phyloP scores from a whole-genome alignment of 345 rosid species.

The Dipteronia sinensis region DNA sequence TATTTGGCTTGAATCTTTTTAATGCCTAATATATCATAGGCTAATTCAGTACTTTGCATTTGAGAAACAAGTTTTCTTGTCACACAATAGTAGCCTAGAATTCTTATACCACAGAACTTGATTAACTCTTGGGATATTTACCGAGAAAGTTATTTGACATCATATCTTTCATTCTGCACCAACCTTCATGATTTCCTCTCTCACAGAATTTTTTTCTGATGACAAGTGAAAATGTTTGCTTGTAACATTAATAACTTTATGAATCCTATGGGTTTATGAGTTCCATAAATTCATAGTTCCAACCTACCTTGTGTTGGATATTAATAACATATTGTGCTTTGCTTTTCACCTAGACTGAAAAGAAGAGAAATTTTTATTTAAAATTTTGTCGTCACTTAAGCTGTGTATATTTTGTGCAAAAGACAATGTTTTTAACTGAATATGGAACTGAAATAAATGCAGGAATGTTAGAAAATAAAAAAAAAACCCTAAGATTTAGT shows the following conservation, averaged over 20 bases:
- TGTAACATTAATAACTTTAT: slow-evolving; percentile 1
- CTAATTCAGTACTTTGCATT: neutral
- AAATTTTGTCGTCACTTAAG: neutral
- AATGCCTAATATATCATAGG: neutral
- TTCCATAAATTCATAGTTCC: neutral
- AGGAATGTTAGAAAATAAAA: neutral
- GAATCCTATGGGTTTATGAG: neutral
- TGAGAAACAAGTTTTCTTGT: slow-evolving; percentile 3
- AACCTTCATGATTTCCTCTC: neutral
- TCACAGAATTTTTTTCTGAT: neutral
- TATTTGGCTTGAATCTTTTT: neutral
- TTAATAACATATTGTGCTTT: neutral
- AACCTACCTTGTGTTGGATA: neutral
- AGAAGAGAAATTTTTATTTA: neutral
- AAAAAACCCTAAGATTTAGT: neutral
- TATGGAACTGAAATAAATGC: neutral
- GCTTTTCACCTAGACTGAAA: neutral
- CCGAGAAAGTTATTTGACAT: neutral
- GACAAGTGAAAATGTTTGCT: neutral
- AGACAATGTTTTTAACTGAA: neutral
- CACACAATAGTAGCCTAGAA: neutral
- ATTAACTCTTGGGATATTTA: neutral
- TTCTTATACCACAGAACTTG: neutral
- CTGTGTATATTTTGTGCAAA: neutral
- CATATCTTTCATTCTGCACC: neutral